Conservation (phyloP, 768 basidiomycete genomes). For the Tylopilus plumbeoviolaceoides region DNA sequence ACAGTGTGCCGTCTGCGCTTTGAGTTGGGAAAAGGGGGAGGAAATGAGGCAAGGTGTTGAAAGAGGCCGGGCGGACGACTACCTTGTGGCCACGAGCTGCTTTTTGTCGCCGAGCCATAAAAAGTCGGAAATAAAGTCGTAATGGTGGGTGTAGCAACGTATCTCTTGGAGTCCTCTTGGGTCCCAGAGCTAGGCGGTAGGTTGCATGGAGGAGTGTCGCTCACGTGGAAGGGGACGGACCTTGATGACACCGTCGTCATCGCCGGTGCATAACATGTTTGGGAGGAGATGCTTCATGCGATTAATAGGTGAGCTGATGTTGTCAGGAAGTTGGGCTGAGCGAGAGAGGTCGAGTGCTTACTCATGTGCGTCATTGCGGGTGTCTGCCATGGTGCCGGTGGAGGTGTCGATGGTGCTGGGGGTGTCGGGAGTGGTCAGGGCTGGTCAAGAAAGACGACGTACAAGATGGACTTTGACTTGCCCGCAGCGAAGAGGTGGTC, state of each 20-base stretch:
- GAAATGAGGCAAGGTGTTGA: background rate
- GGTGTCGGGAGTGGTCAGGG: conserved; percentile 11
- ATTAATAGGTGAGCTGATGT: conserved; percentile 74
- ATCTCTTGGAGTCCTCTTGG: conserved; percentile 62
- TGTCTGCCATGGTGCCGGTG: conserved; percentile 49
- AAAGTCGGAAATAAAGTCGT: conserved; percentile 93
- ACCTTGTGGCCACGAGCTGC: conserved; percentile 88
- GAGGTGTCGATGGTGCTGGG: conserved; percentile 63
- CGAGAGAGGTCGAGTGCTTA: conserved; percentile 35
- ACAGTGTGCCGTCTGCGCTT: conserved; percentile 91
- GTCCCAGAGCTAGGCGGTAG: conserved; percentile 75
- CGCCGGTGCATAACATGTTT: conserved; percentile 78
- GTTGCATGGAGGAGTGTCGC: background rate
- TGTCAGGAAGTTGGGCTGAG: conserved; percentile 24
- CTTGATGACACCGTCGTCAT: conserved; percentile 94
- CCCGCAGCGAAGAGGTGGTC: conserved; percentile 70
- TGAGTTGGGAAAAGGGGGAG: background rate
- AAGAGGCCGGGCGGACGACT: conserved; percentile 1
- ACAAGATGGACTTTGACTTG: conserved; percentile 79
- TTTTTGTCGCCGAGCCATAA: conserved; percentile 80
- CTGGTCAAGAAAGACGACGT: conserved; percentile 29
- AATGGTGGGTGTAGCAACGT: conserved; percentile 78
- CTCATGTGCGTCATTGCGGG: conserved; percentile 60
- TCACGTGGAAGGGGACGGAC: conserved; percentile 35
- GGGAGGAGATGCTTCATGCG: conserved; percentile 71